Base-by-base conservation (phyloP, 2,329 filamentous ascomycete species). In the Fusarium kyushuense region DNA sequence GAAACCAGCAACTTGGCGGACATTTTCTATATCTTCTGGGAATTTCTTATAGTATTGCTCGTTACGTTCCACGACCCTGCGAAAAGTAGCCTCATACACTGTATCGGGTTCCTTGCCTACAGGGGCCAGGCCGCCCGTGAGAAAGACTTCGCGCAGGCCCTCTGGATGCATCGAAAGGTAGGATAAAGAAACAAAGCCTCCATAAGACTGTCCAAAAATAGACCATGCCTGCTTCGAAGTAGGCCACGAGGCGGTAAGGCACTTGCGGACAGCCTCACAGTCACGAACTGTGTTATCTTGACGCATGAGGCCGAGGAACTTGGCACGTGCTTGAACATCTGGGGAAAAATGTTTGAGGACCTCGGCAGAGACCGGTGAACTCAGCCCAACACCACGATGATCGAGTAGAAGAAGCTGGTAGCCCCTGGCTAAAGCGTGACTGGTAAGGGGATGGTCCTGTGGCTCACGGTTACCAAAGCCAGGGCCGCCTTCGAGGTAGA, bases 271-370 rank as follows among this genome's bases (percentile, higher is more conserved):
- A 6, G 94, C 93, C 77, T 98, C 95, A 67, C 91, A 92, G 75
- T 98, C 95, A 46, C 88, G 89, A 40, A 98, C 94, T 52, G 97
- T 96, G 75, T 87, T 96, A 79, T 97, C 94, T 33, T 95, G 94
- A 41, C 95, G 88, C 82, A 97, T 97, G 38, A 89, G 84, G 76
- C 91, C 92, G 67, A 98, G 84, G 73, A 97, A 97, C 54, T 89
- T 86, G 9, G 91, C 91, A 79, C 97, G 93, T 58, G 87, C 87
- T 45, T 86, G 79, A 60, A 87, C 86, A 7, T 90, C 91, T 38
- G 89, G 85, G 14, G 86, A 81, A 5, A 77, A 58, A 16, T 70
- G 45, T 33, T 86, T 85, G 6, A 97, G 84, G 9, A 90, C 93
- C 11, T 86, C 87, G 11, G 92, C 88, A 2, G 91, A 91, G 41